Base-by-base conservation (phyloP, 2,329 filamentous ascomycete species). In the Parascedosporium putredinis region DNA sequence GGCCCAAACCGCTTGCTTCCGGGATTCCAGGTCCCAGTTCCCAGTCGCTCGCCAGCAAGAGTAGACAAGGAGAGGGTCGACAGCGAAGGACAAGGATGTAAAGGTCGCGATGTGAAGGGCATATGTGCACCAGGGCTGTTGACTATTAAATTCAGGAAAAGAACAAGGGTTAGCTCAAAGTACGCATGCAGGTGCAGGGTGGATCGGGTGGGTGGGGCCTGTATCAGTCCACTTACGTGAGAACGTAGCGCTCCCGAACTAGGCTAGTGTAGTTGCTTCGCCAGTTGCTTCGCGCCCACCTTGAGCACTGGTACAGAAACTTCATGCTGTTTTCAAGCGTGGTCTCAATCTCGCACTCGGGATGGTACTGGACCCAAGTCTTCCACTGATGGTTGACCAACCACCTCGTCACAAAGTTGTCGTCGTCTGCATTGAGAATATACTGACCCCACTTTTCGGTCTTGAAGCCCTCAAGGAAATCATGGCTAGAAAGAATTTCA, bases 241-340 rank as follows among this genome's bases (percentile, higher is more conserved):
- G 88, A 60, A 96, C 87, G 61, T 88, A 79, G 62, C 84, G 74
- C 68, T 96, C 91, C 55, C 80, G 79, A 55, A 91, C 77, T 61
- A 96, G 75, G 66, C 88, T 96, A 48, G 88, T 96, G 67, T 88
- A 83, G 67, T 97, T 97, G 72, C 89, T 95, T 62, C 91, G 79
- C 91, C 91, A 97, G 68, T 97, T 97, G 74, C 90, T 96, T 60
- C 91, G 83, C 40, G 93, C 89, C 91, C 91, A 97, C 45, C 91
- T 80, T 44, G 91, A 81, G 67, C 91, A 97, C 68, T 97, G 91
- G 63, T 88, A 91, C 55, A 97, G 72, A 62, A 95, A 97, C 62
- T 90, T 94, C 51, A 77, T 73, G 62, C 90, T 85, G 64, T 91
- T 86, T 66, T 96, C 91, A 36, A 97, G 75, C 3, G 90, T 96